A percentile compares a stretch with the other conserved stretches of the same genome.
phyloP scores from a whole-genome alignment of 1,139 yeast genomes.

The Sugiyamaella grinbergsii region DNA sequence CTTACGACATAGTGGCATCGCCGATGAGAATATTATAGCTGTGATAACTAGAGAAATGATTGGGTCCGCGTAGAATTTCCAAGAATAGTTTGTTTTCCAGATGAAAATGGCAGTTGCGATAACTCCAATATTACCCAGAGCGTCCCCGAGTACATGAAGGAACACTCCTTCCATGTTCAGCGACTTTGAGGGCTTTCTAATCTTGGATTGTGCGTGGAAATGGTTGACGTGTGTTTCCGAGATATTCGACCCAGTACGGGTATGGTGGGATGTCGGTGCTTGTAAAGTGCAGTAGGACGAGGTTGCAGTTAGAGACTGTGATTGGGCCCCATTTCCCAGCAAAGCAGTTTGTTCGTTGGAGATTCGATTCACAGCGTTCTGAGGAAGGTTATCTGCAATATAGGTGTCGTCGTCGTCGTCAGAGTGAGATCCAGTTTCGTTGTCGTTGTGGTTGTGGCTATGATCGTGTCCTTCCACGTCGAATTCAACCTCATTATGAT shows the following conservation, averaged over 20 bases:
- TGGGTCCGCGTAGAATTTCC: conserved; percentile 90
- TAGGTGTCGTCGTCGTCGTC: conserved; percentile 31
- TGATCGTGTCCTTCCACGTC: conserved; percentile 29
- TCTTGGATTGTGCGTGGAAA: conserved; percentile 44
- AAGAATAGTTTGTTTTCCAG: conserved; percentile 88
- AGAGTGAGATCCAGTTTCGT: conserved; percentile 16
- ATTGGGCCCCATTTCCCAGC: conserved; percentile 26
- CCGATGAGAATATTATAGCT: conserved; percentile 83
- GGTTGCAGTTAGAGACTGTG: conserved; percentile 1
- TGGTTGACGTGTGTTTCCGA: conserved; percentile 40
- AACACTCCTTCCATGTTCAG: conserved; percentile 97
- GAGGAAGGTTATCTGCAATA: conserved; percentile 32
- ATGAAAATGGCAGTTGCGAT: conserved; percentile 85
- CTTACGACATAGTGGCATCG: conserved; percentile 83
- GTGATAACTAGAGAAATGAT: conserved; percentile 82
- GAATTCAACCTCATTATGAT: conserved; percentile 36
- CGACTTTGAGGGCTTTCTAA: conserved; percentile 45
- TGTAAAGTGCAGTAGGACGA: conserved; percentile 12
- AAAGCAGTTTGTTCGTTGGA: conserved; percentile 43
- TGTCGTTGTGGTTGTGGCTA: conserved; percentile 42
- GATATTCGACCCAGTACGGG: conserved; percentile 17
- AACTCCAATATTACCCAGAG: conserved; percentile 93
- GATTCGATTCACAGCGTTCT: conserved; percentile 17
- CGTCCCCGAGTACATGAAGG: conserved; percentile 93
- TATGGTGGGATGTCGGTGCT: conserved; percentile 2